Percentiles rank a stretch among this genome's conserved stretches.
phyloP scores from a whole-genome alignment of 306 rosid genomes.

The Rubus idaeus region DNA sequence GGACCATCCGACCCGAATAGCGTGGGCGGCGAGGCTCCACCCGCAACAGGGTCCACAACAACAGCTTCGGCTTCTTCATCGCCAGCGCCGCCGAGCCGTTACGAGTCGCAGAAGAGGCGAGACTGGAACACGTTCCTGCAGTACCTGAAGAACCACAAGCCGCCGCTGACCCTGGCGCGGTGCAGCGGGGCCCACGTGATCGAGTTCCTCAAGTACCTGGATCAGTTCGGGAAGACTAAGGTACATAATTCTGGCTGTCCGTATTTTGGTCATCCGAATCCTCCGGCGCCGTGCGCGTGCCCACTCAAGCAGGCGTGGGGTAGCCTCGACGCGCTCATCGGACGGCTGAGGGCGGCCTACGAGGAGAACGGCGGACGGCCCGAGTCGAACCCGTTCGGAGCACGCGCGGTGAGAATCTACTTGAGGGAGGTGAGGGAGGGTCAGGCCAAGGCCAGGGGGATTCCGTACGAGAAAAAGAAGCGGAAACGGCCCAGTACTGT shows the following conservation, averaged over 20 bases:
- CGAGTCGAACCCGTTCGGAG: conserved; percentile 87
- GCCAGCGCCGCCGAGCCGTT: conserved; percentile 71
- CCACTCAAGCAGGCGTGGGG: conserved; percentile 92
- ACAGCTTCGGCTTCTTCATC: conserved; percentile 31
- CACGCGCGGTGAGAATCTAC: conserved; percentile 76
- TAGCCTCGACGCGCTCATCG: conserved; percentile 84
- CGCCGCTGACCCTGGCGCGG: conserved; percentile 77
- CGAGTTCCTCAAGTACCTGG: conserved; percentile 83
- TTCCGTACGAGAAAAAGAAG: conserved; percentile 93
- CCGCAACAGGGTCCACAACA: background rate
- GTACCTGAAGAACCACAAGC: conserved; percentile 90
- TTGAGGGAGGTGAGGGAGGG: conserved; percentile 83
- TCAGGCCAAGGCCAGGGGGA: conserved; percentile 90
- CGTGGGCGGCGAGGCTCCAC: background rate
- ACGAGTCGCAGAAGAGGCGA: conserved; percentile 89
- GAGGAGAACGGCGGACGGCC: conserved; percentile 93
- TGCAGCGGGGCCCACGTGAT: conserved; percentile 99
- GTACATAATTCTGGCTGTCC: conserved; percentile 80
- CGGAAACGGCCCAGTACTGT: conserved; percentile 50
- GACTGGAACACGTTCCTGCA: conserved; percentile 98
- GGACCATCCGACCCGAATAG: conserved; percentile 36
- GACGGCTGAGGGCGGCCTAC: conserved; percentile 90
- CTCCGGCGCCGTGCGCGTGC: conserved; percentile 87
- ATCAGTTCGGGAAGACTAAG: conserved; percentile 93
- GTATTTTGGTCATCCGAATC: conserved; percentile 73